Base-by-base conservation (phyloP, 2,329 filamentous ascomycete genomes). In the Fonsecaea multimorphosa region DNA sequence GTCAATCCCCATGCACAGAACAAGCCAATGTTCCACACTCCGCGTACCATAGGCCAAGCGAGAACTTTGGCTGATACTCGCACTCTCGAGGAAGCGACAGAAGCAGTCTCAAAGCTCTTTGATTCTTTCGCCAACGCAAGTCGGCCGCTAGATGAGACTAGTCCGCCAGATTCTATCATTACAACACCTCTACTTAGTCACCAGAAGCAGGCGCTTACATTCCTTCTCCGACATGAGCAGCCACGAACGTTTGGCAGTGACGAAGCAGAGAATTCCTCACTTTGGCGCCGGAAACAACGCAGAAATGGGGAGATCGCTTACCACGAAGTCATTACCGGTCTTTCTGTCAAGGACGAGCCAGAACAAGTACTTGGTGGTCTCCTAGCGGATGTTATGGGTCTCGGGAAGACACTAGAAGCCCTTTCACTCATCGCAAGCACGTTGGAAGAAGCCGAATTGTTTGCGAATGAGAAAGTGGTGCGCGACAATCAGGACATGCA, bases 121-220 rank as follows among this genome's bases (percentile, higher is more conserved):
- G 93, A 97, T 78, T 90, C 89, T 7, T 86, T 97, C 44, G 67
- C 72, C 8, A 86, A 89, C 29, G 89, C 89, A 72, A 88, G 85
- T 9, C 90, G 96, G 63, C 87, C 92, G 66, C 80, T 98, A 6
- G 90, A 91, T 0, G 85, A 89, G 70, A 87, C 89, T 80, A 88
- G 94, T 3, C 85, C 91, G 0, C 67, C 68, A 8, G 83, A 87
- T 60, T 69, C 79, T 1, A 77, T 81, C 6, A 84, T 95, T 60
- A 83, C 84, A 63, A 93, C 89, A 0, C 83, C 86, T 31, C 80
- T 98, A 19, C 86, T 97, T 49, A 84, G 85, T 64, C 94, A 98
- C 78, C 94, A 98, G 76, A 95, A 92, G 76, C 93, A 97, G 78
- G 94, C 91, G 0, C 84, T 98, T 0, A 87, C 89, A 75, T 98